Evolutionary conservation across 2,329 filamentous ascomycete species (phyloP).

Genomic region (Talaromyces sp.): DNA sequence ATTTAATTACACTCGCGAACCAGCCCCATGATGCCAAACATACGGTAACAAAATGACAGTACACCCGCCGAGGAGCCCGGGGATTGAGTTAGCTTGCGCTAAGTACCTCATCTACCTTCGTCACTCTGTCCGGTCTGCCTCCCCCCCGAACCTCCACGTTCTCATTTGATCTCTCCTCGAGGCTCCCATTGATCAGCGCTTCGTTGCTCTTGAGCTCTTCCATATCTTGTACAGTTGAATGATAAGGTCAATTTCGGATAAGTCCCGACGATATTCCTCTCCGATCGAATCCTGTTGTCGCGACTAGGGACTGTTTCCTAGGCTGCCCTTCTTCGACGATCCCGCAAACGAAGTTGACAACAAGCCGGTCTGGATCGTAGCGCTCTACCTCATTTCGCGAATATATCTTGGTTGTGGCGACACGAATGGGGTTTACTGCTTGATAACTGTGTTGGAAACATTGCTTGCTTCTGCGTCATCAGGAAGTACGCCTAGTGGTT

Average conservation of each 20-base stretch:
- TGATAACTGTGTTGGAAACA: background rate
- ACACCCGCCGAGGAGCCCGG: slow-evolving; percentile 6
- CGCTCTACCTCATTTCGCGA: background rate
- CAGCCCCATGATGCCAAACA: background rate
- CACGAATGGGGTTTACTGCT: background rate
- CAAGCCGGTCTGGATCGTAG: background rate
- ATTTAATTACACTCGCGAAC: background rate
- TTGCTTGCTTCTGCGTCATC: background rate
- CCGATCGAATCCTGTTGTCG: background rate
- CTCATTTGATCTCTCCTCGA: slow-evolving; percentile 5
- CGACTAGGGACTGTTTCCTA: background rate
- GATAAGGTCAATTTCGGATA: background rate
- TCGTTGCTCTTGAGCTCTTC: slow-evolving; percentile 12
- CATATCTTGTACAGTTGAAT: background rate
- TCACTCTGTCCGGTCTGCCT: slow-evolving; percentile 1
- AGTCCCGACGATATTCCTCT: no score
- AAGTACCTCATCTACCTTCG: slow-evolving; percentile 5
- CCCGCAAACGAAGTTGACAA: slow-evolving; percentile 6
- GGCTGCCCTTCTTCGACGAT: background rate
- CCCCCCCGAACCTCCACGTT: slow-evolving; percentile 7
- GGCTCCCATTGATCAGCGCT: slow-evolving; percentile 17
- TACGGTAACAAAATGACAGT: background rate
- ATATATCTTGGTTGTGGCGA: background rate
- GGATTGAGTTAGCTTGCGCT: background rate
- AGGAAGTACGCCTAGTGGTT: background rate